These are phyloP conservation scores for Cornus florida DNA, from an alignment of 148 eudicot genomes.

Conservation along the genomic window DNA sequence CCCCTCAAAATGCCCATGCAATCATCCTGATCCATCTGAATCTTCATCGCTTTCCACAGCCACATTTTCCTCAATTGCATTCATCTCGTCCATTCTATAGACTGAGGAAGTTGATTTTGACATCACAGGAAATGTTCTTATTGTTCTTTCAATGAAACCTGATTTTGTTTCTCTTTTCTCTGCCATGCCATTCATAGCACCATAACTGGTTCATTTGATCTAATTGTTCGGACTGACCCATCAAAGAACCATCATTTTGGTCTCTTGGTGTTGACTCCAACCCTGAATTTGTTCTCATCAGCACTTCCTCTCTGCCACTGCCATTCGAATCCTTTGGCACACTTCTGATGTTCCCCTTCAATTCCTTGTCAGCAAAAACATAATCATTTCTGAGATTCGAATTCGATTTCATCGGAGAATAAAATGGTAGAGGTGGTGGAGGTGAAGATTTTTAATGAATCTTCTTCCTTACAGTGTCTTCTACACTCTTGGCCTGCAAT, in stretches of 20 bases:
- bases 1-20: too few relatives aligned
- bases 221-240: constrained; percentile 31
- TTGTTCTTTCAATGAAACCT: too few relatives aligned
- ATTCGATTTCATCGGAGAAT: constrained; percentile 23
- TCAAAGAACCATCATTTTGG: constrained; percentile 19
- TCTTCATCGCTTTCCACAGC: constrained; percentile 49
- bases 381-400: constrained; percentile 19
- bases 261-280: constrained; percentile 23
- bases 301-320: constrained; percentile 17
- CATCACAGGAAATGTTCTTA: too few relatives aligned
- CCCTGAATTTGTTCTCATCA: constrained; percentile 15
- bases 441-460: constrained; percentile 27
- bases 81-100: constrained; percentile 37
- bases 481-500: too few relatives aligned
- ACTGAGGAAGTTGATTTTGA: too few relatives aligned
- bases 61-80: constrained; percentile 42
- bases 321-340: constrained; percentile 32
- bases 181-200: too few relatives aligned
- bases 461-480: constrained; percentile 47
- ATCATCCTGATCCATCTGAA: too few relatives aligned
- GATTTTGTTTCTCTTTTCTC: too few relatives aligned
- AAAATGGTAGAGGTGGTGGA: constrained; percentile 39
- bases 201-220: constrained; percentile 5
- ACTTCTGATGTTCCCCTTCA: constrained; percentile 37
- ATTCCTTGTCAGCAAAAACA: constrained; percentile 18